Base-by-base conservation (phyloP, 148 eudicot species). In the Rhododendron molle region DNA sequence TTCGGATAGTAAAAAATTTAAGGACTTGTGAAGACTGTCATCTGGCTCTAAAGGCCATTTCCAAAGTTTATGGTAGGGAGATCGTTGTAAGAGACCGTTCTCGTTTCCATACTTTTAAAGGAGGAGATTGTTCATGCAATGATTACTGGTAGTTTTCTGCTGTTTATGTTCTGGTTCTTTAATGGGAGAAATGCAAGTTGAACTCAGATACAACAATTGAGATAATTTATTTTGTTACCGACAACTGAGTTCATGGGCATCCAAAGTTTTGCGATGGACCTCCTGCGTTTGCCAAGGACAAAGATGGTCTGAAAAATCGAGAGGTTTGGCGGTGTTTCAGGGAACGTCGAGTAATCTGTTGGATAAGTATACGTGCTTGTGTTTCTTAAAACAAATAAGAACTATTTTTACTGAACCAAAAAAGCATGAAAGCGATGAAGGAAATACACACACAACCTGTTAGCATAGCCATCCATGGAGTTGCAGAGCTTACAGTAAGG, bases 11-110 rank as follows among this genome's bases (percentile, higher is more conserved):
- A 38, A 92, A 92, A 84, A 92, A 92, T 76, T 87, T 92, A 47
- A 90, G 92, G 83, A 89, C 92, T 43, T 91, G 94, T 85, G 90
- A 91, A 81, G 94, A 92, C 60, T 90, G 94, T 16, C 94, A 91
- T 79, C 47, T 81, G 65, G 90, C 91, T 71, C 83, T 91, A 26
- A 91, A 91, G 88, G 91, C 88, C 49, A 87, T 91, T 32, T 92
- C 92, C 81, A 90, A 69, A 74, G 88, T 87, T 84, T 92, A 77
- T 77, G 88, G 86, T 58, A 86, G 89, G 82, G 91, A 92, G 74
- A 92, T 92, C 62, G 82, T 92, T 86, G 92, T 91, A 30, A 86
- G 93, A 85, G 94, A 92, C 54, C 91, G 93, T 40, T 92, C 91
- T 65, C 91, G 91, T 52, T 92, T 91, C 88, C 93, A 91, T 83